These are phyloP conservation scores for Lentinula guzmanii DNA, from an alignment of 768 basidiomycete genomes.

Conservation along the genomic window DNA sequence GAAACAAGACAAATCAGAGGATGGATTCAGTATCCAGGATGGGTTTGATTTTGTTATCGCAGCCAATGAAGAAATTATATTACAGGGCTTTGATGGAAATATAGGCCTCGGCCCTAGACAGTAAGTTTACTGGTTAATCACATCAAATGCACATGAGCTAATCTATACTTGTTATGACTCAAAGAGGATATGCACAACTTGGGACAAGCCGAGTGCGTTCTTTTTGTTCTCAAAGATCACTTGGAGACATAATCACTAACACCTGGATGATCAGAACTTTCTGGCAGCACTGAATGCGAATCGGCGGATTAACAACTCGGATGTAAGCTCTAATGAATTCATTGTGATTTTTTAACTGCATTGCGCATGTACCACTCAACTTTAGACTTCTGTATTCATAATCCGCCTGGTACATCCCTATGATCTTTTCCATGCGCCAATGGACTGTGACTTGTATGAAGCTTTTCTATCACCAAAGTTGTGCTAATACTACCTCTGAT, in stretches of 20 bases:
- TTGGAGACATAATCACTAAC: neutral
- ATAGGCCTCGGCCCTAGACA: neutral
- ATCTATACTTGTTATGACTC: no score
- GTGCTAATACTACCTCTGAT: neutral
- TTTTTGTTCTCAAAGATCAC: neutral
- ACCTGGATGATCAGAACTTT: neutral
- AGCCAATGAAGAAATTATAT: neutral
- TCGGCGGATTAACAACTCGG: neutral
- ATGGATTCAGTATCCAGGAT: neutral
- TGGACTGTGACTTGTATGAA: neutral
- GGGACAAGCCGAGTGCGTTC: neutral
- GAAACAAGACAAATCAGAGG: neutral
- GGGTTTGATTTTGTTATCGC: neutral
- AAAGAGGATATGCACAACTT: neutral
- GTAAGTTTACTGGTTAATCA: neutral
- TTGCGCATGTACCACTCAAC: neutral
- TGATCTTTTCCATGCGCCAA: neutral
- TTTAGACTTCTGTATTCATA: neutral
- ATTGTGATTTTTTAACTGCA: neutral
- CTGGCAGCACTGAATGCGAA: neutral
- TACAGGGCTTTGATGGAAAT: neutral
- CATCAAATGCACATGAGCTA: neutral
- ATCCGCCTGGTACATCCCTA: neutral
- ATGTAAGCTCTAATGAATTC: neutral
- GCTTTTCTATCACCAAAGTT: neutral